These are phyloP conservation scores for Tuctoria greenei DNA, from an alignment of 176 grass and related monocot genomes.

Conservation along the genomic window DNA sequence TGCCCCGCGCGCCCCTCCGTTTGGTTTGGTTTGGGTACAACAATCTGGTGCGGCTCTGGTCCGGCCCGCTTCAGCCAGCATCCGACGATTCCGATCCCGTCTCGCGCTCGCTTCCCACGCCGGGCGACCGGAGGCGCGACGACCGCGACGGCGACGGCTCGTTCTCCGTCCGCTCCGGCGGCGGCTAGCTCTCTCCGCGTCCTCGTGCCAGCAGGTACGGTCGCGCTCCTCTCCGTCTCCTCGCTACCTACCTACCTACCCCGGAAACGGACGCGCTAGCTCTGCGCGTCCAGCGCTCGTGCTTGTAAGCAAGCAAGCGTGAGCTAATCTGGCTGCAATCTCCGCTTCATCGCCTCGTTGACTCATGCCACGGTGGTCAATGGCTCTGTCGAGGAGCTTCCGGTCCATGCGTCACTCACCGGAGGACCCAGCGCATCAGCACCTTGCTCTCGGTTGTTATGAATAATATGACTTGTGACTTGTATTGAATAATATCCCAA, in stretches of 20 bases:
- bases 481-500: too few species aligned
- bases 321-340: not conserved
- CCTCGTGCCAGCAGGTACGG: slow-evolving; percentile 25
- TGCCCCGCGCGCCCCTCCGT: not conserved
- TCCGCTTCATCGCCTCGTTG: not conserved
- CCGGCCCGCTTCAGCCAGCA: not conserved
- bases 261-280: slow-evolving; percentile 6
- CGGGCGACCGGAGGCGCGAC: slow-evolving; percentile 17
- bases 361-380: not conserved
- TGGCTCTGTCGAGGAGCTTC: not conserved
- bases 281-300: not conserved
- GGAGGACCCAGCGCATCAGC: not conserved
- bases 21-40: not conserved
- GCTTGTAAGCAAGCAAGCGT: not conserved
- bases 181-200: too few species aligned
- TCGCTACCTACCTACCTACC: too few species aligned
- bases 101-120: slow-evolving; percentile 13
- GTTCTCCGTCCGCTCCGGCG: not conserved
- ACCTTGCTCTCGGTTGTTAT: not conserved
- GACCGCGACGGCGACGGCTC: not conserved
- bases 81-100: slow-evolving; percentile 29
- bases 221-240: not conserved
- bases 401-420: not conserved
- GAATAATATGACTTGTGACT: too few species aligned
- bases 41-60: slow-evolving; percentile 28